Base-by-base conservation (phyloP, 1,284 basidiomycete genomes). In the Moesziomyces parantarcticus region DNA sequence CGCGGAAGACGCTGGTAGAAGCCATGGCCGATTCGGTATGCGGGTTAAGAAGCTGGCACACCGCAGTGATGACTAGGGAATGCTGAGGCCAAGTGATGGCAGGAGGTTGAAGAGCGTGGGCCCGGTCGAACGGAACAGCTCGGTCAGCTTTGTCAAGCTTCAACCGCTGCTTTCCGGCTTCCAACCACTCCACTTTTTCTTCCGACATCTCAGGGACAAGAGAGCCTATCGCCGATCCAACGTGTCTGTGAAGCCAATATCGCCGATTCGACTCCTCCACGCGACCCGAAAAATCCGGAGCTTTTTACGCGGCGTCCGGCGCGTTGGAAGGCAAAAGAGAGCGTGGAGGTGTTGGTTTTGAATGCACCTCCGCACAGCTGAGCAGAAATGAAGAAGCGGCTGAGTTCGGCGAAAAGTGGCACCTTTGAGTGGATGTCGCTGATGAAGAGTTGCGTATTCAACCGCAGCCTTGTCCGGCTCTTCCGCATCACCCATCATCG, bases 301-400 rank as follows among this genome's bases (percentile, higher is more conserved):
- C 50, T 34, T 53, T 67, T 68, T 68, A 68, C 65, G 65, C 65
- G 65, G 62, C 55, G 29, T 41, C 16, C 57, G 43, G 32, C 40
- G 55, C 59, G 58, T 62, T 25, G 20, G 9, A 13, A 6, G 36
- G 13, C n/a, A 26, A 21, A 34, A 18, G 14, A 20, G 18, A 45
- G 56, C 64, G 65, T 61, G 58, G 58, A 67, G 58, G 58, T 67
- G 58, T 67, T 61, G 58, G 65, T 67, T 39, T 39, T 18, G 16
- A 16, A 39, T 39, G 36, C 36, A 18, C 36, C 36, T 39, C 36
- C 18, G 36, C 36, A 18, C 3, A 39, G 36, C 16, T 14, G 11
- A 34, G 36, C 36, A 18, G 36, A 5, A 39, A 9, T 3, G 36
- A 18, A 18, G 36, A 39, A 39, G 36, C 36, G 5, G 36, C 36